phyloP scores from a whole-genome alignment of 2,329 filamentous ascomycete genomes.

The Metarhizium rileyi region DNA sequence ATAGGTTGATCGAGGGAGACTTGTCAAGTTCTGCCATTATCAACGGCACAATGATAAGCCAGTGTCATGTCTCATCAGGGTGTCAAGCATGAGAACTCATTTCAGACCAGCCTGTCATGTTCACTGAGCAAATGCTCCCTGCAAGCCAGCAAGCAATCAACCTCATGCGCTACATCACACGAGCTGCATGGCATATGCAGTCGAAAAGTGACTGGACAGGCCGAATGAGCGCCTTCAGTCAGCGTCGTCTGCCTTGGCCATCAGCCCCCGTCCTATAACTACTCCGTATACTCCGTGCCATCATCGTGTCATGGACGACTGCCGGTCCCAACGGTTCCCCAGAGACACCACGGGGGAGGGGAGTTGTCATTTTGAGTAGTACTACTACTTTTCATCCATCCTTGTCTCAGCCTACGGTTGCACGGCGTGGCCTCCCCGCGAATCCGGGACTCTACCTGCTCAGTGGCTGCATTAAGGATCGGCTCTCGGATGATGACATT shows the following conservation, averaged over 20 bases:
- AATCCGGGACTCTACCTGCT: no score
- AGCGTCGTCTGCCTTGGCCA: background rate
- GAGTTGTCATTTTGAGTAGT: no score
- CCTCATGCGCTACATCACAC: background rate
- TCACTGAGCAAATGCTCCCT: background rate
- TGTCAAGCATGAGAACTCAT: background rate
- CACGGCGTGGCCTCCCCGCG: background rate
- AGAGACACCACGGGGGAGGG: no score
- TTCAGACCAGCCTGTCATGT: background rate
- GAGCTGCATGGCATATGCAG: background rate
- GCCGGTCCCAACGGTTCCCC: no score
- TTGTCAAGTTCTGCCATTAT: background rate
- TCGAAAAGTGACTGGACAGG: background rate
- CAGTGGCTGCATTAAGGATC: background rate
- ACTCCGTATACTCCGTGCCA: background rate
- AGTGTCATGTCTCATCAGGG: background rate
- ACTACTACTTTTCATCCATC: background rate
- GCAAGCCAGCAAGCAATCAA: background rate
- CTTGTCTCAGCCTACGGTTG: background rate
- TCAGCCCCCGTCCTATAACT: background rate
- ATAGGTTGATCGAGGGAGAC: background rate
- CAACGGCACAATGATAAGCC: background rate
- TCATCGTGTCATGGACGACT: background rate
- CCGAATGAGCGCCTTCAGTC: background rate
- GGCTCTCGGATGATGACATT: background rate